Conservation (phyloP, 768 basidiomycete genomes). For the Saitozyma podzolica region DNA sequence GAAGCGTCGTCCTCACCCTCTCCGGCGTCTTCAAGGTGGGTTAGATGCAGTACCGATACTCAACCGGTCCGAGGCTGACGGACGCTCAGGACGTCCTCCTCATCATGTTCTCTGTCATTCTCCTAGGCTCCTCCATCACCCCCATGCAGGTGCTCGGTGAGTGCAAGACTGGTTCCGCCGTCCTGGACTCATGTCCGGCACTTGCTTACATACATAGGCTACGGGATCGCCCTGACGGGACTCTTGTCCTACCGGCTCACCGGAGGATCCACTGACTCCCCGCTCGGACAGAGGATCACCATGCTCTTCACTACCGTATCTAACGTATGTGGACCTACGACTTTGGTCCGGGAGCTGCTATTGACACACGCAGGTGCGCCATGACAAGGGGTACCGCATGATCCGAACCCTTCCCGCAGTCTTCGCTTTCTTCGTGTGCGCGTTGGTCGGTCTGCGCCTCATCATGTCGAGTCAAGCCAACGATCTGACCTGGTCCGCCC, state of each 20-base stretch:
- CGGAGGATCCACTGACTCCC: conserved; percentile 3
- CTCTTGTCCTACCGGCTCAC: conserved; percentile 68
- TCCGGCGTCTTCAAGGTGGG: conserved; percentile 15
- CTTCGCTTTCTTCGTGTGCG: too few relatives aligned
- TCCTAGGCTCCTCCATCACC: conserved; percentile 18
- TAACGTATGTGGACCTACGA: too few relatives aligned
- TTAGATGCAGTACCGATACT: neutral
- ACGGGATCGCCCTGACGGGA: conserved; percentile 70
- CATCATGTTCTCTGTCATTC: conserved; percentile 16
- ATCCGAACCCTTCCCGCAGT: too few relatives aligned
- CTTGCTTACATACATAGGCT: conserved; percentile 4
- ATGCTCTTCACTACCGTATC: too few relatives aligned
- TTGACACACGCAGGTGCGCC: too few relatives aligned
- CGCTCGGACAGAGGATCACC: too few relatives aligned
- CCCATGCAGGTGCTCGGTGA: conserved; percentile 12
- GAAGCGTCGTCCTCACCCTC: conserved; percentile 20
- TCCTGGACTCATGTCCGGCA: too few relatives aligned
- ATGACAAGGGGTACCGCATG: too few relatives aligned
- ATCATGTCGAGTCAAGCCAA: too few relatives aligned
- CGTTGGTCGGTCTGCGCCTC: too few relatives aligned
- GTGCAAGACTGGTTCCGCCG: neutral
- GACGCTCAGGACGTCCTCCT: conserved; percentile 17
- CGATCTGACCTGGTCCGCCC: too few relatives aligned
- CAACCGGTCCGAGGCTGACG: neutral
- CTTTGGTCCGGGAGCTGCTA: too few relatives aligned